Evolutionary conservation across 2,329 filamentous ascomycete species (phyloP).

Genomic region (Talaromyces sp.): DNA sequence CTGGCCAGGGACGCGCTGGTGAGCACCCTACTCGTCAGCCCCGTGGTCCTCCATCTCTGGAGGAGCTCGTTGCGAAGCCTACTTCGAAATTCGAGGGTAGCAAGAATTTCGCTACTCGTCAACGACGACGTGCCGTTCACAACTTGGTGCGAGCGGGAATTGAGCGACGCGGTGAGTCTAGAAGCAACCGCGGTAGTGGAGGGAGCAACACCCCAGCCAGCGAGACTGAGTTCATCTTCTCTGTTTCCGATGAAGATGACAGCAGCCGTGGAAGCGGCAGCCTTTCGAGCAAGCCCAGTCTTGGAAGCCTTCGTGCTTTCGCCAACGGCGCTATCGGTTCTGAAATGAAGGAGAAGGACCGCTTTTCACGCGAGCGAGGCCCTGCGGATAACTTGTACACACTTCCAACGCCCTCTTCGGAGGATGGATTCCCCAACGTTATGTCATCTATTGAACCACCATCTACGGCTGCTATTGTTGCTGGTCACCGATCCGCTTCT

Average conservation of each 20-base stretch:
- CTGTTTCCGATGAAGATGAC: constrained; percentile 65
- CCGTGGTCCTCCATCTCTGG: constrained; percentile 81
- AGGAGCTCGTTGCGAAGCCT: constrained; percentile 83
- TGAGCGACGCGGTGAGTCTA: constrained; percentile 68
- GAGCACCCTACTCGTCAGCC: constrained; percentile 93
- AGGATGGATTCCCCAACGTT: constrained; percentile 48
- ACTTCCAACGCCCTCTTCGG: constrained; percentile 49
- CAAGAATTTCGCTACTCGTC: constrained; percentile 92
- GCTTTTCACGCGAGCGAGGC: constrained; percentile 50
- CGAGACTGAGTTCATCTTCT: constrained; percentile 66
- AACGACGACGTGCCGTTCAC: constrained; percentile 84
- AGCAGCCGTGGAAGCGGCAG: constrained; percentile 71
- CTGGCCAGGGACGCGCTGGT: constrained; percentile 84
- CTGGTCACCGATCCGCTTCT: constrained; percentile 51
- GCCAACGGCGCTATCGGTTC: constrained; percentile 83
- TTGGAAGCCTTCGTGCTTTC: constrained; percentile 69
- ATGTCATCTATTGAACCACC: constrained; percentile 26
- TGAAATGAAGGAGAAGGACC: constrained; percentile 68
- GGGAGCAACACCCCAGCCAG: constrained; percentile 87
- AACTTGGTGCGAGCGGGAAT: constrained; percentile 86
- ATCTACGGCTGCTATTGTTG: constrained; percentile 35
- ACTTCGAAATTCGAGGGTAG: constrained; percentile 92
- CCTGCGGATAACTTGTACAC: constrained; percentile 49
- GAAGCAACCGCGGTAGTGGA: constrained; percentile 56
- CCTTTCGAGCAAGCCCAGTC: constrained; percentile 67